Conservation (phyloP, 2,329 filamentous ascomycete species). For the Nothomitra cinnamomea region DNA sequence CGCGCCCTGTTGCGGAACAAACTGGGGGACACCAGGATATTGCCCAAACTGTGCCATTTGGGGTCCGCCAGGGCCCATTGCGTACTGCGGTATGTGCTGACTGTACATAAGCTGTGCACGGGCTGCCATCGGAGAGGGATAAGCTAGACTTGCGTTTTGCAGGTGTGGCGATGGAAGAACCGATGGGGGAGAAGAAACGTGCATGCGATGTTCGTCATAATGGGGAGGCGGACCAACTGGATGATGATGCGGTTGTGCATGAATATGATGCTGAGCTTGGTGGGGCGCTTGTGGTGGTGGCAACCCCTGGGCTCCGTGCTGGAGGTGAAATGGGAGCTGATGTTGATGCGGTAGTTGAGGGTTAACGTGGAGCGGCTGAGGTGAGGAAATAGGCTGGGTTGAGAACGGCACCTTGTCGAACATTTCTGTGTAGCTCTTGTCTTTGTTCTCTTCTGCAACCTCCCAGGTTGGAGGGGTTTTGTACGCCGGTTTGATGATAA, state of each 20-base stretch:
- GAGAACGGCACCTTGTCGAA: constrained; percentile 51
- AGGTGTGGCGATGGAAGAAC: constrained; percentile 68
- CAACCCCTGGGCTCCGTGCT: constrained; percentile 52
- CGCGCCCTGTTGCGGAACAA: constrained; percentile 23
- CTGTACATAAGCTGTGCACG: constrained; percentile 54
- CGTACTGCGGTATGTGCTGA: constrained; percentile 55
- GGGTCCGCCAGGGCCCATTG: constrained; percentile 49
- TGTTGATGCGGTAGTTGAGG: constrained; percentile 67
- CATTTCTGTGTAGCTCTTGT: constrained; percentile 63
- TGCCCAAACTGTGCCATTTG: constrained; percentile 57
- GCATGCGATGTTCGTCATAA: constrained; percentile 74
- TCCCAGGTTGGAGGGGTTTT: constrained; percentile 79
- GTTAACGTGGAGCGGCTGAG: constrained; percentile 50
- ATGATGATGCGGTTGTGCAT: constrained; percentile 47
- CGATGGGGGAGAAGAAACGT: constrained; percentile 66
- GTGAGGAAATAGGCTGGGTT: constrained; percentile 43
- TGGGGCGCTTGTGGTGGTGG: constrained; percentile 50
- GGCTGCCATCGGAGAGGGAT: constrained; percentile 49
- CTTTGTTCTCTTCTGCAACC: constrained; percentile 47
- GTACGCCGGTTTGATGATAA: constrained; percentile 54
- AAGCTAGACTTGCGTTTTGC: constrained; percentile 51
- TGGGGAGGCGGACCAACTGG: constrained; percentile 51
- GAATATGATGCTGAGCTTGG: constrained; percentile 58
- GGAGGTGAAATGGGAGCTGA: constrained; percentile 68
- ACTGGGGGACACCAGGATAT: constrained; percentile 55